Percentiles rank a stretch among this genome's conserved stretches.
phyloP scores from a whole-genome alignment of 2,329 filamentous ascomycete genomes.

The Dryadomyces sulphureus region DNA sequence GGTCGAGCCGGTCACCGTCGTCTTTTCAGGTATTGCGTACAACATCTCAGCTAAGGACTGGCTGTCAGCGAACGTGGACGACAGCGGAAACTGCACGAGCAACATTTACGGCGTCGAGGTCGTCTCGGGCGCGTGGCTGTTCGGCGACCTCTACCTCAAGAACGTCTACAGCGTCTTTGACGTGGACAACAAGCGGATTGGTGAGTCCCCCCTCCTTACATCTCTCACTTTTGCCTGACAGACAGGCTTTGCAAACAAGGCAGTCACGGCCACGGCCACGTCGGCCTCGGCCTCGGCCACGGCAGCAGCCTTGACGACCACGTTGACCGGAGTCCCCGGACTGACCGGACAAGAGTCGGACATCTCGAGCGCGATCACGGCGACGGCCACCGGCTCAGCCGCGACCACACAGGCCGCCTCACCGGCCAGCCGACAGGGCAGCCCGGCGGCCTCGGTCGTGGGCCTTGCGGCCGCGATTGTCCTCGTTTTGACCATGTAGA shows the following conservation, averaged over 20 bases:
- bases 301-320: conserved; percentile 1
- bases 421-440: too few species aligned
- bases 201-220: too few species aligned
- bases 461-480: too few species aligned
- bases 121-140: conserved; percentile 55
- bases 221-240: too few species aligned
- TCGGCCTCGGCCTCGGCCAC: not conserved
- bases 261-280: not conserved
- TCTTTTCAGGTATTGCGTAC: conserved; percentile 54
- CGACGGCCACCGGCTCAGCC: conserved; percentile 9
- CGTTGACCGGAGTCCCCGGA: conserved; percentile 13
- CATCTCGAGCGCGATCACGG: conserved; percentile 13
- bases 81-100: conserved; percentile 40
- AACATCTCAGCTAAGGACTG: conserved; percentile 58
- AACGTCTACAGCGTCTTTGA: conserved; percentile 85
- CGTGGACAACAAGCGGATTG: conserved; percentile 50
- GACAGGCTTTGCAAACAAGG: too few species aligned
- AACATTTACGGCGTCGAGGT: conserved; percentile 62
- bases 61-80: conserved; percentile 30
- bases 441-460: too few species aligned
- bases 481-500: too few species aligned
- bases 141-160: conserved; percentile 77
- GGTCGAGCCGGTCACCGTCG: conserved; percentile 42
- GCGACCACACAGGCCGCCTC: too few species aligned
- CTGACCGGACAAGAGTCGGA: conserved; percentile 23